Base-by-base conservation (phyloP, 208 protist species). In the Trypanosoma scelopori region DNA sequence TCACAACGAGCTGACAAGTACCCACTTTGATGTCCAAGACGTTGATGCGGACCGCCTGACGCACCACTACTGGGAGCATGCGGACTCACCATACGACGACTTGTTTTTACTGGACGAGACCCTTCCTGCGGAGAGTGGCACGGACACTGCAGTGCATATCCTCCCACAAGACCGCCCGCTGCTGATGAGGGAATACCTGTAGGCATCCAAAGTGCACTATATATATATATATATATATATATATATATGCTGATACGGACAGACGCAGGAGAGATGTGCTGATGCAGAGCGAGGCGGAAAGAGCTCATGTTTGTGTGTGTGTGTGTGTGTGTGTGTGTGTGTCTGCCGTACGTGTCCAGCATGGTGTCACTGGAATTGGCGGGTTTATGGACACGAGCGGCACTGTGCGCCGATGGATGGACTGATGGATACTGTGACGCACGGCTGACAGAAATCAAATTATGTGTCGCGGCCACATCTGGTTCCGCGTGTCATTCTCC, bases 51-150 rank as follows among this genome's bases (percentile, higher is more conserved):
- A 84, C 48, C 76, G 81, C 6, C 84, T 94, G 13, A 89, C 76
- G 0, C 85, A 94, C 60, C 82, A 81, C 49, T 94, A 89, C 64
- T 94, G 89, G 86, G 79, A 81, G 9, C 64, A 82, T 62, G n/a
- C 56, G 41, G 37, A 70, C 23, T 71, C 76, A 3, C 79, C 81
- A 16, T 89, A 86, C 59, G 66, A 71, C 16, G 43, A 58, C 35
- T n/a, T 32, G 18, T 41, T 71, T 39, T 25, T 82, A 20, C 60
- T 82, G 13, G 66, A 62, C 43, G 71, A 72, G 49, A 22, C 37
- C 22, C 32, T 61, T 32, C 18, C 41, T 15, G 65, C 48, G 9
- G 67, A 57, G 61, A 20, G 27, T 22, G 64, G 65, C 35, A 28
- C 18, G 18, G 71, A 71, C 30, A 57, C 27, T 15, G 41, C 41